A percentile compares a stretch with the other conserved stretches of the same genome.
phyloP scores from a whole-genome alignment of 495 filamentous ascomycete species.

The Aspergillus cristatus region DNA sequence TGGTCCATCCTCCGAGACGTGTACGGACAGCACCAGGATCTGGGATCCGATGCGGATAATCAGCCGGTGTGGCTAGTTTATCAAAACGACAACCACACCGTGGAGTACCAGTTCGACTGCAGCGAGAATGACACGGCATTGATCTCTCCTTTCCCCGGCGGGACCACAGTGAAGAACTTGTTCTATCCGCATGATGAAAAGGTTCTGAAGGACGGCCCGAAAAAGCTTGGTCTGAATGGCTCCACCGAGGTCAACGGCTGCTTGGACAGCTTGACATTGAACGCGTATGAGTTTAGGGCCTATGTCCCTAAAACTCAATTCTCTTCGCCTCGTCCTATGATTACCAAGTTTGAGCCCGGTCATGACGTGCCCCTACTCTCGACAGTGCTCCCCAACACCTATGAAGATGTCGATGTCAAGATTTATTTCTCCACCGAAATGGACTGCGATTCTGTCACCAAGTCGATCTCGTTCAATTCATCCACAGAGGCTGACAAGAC shows the following conservation, averaged over 20 bases:
- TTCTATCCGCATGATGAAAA: constrained; percentile 56
- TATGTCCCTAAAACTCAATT: constrained; percentile 49
- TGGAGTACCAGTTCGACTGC: constrained; percentile 56
- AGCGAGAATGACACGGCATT: constrained; percentile 36
- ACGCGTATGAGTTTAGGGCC: constrained; percentile 53
- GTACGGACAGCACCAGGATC: constrained; percentile 43
- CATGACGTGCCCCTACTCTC: constrained; percentile 55
- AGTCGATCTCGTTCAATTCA: constrained; percentile 45
- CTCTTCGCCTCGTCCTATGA: constrained; percentile 48
- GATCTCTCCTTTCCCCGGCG: constrained; percentile 48
- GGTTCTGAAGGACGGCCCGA: constrained; percentile 30
- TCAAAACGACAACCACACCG: constrained; percentile 48
- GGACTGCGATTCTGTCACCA: constrained; percentile 49
- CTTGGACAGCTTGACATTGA: constrained; percentile 40
- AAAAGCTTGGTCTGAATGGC: constrained; percentile 33
- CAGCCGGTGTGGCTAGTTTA: constrained; percentile 60
- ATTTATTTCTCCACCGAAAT: constrained; percentile 55
- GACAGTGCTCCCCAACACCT: constrained; percentile 28
- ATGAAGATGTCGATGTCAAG: constrained; percentile 39
- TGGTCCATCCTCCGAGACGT: constrained; percentile 54
- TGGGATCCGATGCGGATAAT: constrained; percentile 35
- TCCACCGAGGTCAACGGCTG: constrained; percentile 47
- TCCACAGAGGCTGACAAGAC: constrained; percentile 33
- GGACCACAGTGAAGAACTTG: constrained; percentile 54
- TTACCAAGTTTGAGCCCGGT: constrained; percentile 56